phyloP scores from a whole-genome alignment of 2,329 filamentous ascomycete species.

The Graphilbum fragrans region DNA sequence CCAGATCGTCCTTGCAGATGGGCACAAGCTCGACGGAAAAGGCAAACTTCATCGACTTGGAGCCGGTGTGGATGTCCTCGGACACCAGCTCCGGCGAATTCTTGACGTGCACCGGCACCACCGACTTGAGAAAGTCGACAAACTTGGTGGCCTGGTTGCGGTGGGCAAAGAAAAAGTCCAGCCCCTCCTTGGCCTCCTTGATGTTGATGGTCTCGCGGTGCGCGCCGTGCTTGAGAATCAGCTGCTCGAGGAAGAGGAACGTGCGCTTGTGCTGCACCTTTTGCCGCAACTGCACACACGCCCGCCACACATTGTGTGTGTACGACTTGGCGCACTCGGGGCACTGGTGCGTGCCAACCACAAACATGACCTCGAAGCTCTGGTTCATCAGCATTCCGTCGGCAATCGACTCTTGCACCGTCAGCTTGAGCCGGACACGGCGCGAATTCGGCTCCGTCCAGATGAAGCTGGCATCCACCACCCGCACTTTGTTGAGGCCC shows the following conservation, averaged over 20 bases:
- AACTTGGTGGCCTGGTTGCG: constrained; percentile 77
- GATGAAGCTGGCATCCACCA: constrained; percentile 92
- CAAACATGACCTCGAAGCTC: constrained; percentile 86
- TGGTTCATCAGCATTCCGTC: constrained; percentile 69
- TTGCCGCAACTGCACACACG: constrained; percentile 87
- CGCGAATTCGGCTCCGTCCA: constrained; percentile 98
- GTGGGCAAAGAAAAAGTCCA: constrained; percentile 89
- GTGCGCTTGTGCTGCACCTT: constrained; percentile 84
- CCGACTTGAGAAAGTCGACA: constrained; percentile 67
- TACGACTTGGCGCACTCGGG: constrained; percentile 92
- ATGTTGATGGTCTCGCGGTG: constrained; percentile 91
- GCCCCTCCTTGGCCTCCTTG: constrained; percentile 88
- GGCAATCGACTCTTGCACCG: constrained; percentile 61
- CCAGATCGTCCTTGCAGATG: constrained; percentile 93
- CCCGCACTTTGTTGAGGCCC: constrained; percentile 78
- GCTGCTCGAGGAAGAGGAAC: constrained; percentile 65
- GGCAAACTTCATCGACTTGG: constrained; percentile 88
- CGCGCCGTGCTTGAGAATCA: constrained; percentile 88
- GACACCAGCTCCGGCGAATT: constrained; percentile 64
- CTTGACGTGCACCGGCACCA: constrained; percentile 50
- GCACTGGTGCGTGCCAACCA: constrained; percentile 86
- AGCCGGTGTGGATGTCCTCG: constrained; percentile 80
- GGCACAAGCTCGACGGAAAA: constrained; percentile 84
- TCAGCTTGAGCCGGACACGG: constrained; percentile 88
- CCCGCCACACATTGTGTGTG: constrained; percentile 69